Percentiles rank a stretch among this genome's conserved stretches.
Evolutionary conservation across 2,329 filamentous ascomycete genomes (phyloP).

Genomic region (Cladosporium austrohemisphaericum): DNA sequence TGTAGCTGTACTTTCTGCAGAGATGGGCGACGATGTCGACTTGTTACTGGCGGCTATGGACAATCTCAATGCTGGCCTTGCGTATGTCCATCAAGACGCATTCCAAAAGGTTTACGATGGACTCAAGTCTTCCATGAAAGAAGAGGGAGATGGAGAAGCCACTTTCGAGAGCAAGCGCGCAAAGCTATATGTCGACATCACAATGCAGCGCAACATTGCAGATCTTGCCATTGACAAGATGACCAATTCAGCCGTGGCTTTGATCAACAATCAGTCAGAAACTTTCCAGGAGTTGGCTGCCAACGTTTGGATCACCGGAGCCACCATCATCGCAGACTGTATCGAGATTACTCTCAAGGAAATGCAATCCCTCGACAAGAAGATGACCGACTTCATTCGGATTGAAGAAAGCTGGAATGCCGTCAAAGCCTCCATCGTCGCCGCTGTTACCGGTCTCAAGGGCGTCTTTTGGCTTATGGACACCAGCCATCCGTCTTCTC

Average conservation of each 20-base stretch:
- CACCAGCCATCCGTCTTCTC: constrained; percentile 16
- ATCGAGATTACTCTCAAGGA: constrained; percentile 41
- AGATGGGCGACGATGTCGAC: constrained; percentile 43
- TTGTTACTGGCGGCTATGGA: constrained; percentile 42
- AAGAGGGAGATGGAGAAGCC: constrained; percentile 24
- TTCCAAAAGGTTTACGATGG: constrained; percentile 46
- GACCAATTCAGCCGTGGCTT: constrained; percentile 40
- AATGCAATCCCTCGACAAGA: constrained; percentile 38
- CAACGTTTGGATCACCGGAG: constrained; percentile 44
- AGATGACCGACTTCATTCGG: constrained; percentile 44
- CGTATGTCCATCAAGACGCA: constrained; percentile 46
- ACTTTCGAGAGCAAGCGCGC: constrained; percentile 28
- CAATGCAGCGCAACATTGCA: constrained; percentile 44
- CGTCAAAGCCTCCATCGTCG: constrained; percentile 41
- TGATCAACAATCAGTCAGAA: constrained; percentile 42
- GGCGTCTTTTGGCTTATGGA: constrained; percentile 47
- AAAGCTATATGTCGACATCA: constrained; percentile 42
- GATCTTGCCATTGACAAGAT: constrained; percentile 47
- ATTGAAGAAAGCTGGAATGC: constrained; percentile 43
- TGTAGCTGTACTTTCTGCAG: constrained; percentile 39
- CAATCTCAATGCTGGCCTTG: constrained; percentile 44
- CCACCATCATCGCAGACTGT: constrained; percentile 44
- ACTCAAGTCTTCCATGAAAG: constrained; percentile 35
- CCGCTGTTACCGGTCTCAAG: constrained; percentile 41
- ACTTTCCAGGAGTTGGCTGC: constrained; percentile 41